phyloP scores from a whole-genome alignment of 768 basidiomycete species.

The Tulasnella sp. region DNA sequence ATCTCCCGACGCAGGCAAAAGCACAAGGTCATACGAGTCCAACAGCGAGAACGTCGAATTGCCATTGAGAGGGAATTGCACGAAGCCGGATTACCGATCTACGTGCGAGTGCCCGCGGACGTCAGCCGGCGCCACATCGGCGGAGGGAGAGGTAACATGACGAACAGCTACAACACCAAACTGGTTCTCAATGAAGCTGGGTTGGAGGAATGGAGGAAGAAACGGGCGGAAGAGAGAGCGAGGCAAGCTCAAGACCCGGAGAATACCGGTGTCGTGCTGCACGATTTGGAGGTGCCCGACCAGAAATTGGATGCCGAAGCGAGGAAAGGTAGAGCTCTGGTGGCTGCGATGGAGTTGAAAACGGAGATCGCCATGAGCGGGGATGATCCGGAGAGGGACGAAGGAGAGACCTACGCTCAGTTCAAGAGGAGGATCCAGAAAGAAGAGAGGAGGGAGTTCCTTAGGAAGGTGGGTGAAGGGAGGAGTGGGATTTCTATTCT shows the following conservation, averaged over 20 bases:
- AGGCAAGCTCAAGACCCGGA: neutral
- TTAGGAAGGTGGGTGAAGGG: slow-evolving; percentile 48
- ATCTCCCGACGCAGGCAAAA: slow-evolving; percentile 49
- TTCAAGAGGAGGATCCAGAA: slow-evolving; percentile 36
- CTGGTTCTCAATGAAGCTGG: slow-evolving; percentile 17
- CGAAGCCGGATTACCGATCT: slow-evolving; percentile 49
- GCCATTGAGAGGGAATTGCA: slow-evolving; percentile 57
- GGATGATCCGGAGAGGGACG: neutral
- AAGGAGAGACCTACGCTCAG: slow-evolving; percentile 32
- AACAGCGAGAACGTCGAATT: slow-evolving; percentile 31
- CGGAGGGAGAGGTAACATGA: neutral
- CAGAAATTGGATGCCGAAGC: neutral
- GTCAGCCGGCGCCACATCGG: neutral
- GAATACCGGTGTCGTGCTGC: neutral
- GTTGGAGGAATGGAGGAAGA: slow-evolving; percentile 8
- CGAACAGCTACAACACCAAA: neutral
- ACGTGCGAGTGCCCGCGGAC: slow-evolving; percentile 42
- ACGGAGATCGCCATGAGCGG: neutral
- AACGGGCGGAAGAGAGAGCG: neutral
- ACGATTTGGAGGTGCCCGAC: neutral
- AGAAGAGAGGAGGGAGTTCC: slow-evolving; percentile 52
- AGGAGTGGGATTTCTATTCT: too few species aligned
- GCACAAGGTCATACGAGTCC: slow-evolving; percentile 32
- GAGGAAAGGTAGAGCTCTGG: neutral
- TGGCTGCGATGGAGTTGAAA: slow-evolving; percentile 1